Evolutionary conservation across 2,329 filamentous ascomycete species (phyloP), one percentile per base, ranked within the genome.

Genomic region (Arachnomyces sp.): DNA sequence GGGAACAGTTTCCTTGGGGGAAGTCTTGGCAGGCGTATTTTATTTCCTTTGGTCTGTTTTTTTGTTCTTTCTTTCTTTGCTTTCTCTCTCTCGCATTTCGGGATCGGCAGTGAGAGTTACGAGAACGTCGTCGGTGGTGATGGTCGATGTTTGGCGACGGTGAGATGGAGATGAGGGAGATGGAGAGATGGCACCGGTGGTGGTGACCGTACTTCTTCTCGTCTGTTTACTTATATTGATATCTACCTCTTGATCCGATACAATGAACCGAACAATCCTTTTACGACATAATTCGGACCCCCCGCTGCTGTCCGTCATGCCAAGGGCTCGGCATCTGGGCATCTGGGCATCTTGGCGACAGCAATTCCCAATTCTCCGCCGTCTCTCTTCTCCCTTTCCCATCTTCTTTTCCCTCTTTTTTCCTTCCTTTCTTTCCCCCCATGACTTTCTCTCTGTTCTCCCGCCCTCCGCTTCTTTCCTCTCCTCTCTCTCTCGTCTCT

Each of bases 301-400:
- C 21, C 21, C 21, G 21, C 21, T 25, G 21, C 5, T 25, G 21
- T 25, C 21, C 21, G 21, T 25, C 37, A 34, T 51, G 54, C 54
- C 54, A 56, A 57, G 54, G 48, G 44, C 53, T 57, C 47, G 54
- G 54, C 54, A 52, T 50, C 54, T 57, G 49, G 54, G 54, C 54
- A 44, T 38, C 38, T 44, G 41, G 39, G 39, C 31, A 31, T 42
- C 40, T 28, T 45, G 43, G 39, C 21, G 21, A 25, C 21, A 25
- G 39, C 43, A 39, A 32, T 25, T 39, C 21, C 35, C 43, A 42
- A 39, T 39, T 36, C 43, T 44, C 44, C 44, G 41, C 44, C 41
- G 44, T 38, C 40, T 38, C 36, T 36, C 44, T 38, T 32, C 49
- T 51, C 48, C 47, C 45, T 38, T 44, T 45, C 38, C 15, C 40